A percentile compares a stretch with the other conserved stretches of the same genome.
These are phyloP conservation scores for Lentinula lateritia DNA, from an alignment of 768 basidiomycete species.

Conservation along the genomic window DNA sequence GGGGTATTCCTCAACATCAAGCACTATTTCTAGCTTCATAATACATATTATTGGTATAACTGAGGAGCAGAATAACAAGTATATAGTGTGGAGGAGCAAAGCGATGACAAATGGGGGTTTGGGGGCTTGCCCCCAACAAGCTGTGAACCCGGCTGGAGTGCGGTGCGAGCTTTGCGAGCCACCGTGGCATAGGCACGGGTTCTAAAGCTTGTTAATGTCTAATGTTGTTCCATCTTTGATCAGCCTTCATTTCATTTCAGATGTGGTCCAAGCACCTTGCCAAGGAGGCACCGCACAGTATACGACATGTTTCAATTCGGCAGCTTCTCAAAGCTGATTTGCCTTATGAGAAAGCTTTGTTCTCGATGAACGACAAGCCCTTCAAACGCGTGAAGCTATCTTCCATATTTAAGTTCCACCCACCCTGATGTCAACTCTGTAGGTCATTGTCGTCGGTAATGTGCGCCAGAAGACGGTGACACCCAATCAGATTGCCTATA, in stretches of 20 bases:
- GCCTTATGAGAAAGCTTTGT: conserved; percentile 8
- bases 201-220: no score
- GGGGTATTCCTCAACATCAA: no score
- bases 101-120: no score
- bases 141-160: no score
- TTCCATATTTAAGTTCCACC: not conserved
- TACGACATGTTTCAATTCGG: not conserved
- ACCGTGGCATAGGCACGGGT: no score
- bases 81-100: no score
- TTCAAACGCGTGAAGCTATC: conserved; percentile 10
- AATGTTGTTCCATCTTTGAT: not conserved
- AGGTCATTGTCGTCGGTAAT: not conserved
- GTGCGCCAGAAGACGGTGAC: not conserved
- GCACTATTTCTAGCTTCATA: no score
- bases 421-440: not conserved
- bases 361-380: conserved; percentile 15
- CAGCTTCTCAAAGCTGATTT: not conserved
- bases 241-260: not conserved
- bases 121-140: no score
- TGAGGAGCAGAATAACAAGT: no score
- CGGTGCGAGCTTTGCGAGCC: no score
- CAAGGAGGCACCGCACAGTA: not conserved
- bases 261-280: not conserved
- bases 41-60: no score
- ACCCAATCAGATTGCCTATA: not conserved